Base-by-base conservation (phyloP, 352 stramenopile genomes). In the Globisporangium lucens region DNA sequence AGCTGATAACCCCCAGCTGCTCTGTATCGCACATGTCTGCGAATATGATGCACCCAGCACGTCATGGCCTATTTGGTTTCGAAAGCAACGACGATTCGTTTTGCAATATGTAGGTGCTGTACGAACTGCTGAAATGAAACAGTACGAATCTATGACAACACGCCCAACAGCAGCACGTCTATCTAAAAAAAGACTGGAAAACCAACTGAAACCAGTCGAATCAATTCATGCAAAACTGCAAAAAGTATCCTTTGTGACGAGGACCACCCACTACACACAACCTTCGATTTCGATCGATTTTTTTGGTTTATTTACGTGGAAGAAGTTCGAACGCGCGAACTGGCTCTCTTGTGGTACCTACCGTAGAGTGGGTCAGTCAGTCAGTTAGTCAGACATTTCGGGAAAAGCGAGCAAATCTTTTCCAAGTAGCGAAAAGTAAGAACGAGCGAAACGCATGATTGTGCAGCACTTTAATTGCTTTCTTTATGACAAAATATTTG, bases 231-330 rank as follows among this genome's bases (percentile, higher is more conserved):
- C 36, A 29, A 36, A 27, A 33, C 17, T 22, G 43, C 41, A 22
- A 20, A 29, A 30, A 58, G 29, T 59, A 59, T 59, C 52, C 52
- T 38, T n/a, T 56, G 51, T 30, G 51, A n/a, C 43, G 43, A 51
- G 43, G 41, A 17, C 17, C 41, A 20, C 38, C 9, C 35, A 38
- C 24, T 0, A 24, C 24, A 43, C 35, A 43, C 12, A 43, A 43
- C 49, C 49, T 56, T 30, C 35, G 53, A 59, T 33, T 30, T 41
- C 27, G 53, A 59, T 33, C 27, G 52, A n/a, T 20, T 22, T 9
- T 57, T 38, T 36, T n/a, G 4, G 30, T 33, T 33, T 33, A 3
- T 33, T 33, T 41, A 10, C 52, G 52, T 47, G 4, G 41, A 17
- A 49, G 15, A 41, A 27, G 27, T 22, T 27, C 27, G 4, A 59